These are phyloP conservation scores for Podaxis pistillaris DNA, from an alignment of 768 basidiomycete species.

Conservation along the genomic window DNA sequence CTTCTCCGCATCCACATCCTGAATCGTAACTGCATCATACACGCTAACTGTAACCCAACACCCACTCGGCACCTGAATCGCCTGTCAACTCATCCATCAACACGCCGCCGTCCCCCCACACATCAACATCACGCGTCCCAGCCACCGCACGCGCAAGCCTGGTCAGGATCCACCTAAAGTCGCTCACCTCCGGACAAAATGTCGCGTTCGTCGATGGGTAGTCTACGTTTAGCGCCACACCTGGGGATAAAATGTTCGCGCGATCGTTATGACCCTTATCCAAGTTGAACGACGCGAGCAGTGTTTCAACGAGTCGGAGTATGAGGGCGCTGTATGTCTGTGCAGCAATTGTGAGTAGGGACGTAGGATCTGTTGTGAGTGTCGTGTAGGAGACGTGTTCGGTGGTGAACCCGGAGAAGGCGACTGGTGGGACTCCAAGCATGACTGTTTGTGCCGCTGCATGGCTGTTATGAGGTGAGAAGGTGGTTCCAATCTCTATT, in stretches of 20 bases:
- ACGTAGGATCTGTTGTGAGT: too few relatives aligned
- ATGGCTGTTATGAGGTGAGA: slow-evolving; percentile 26
- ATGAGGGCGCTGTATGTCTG: slow-evolving; percentile 35
- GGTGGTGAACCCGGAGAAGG: slow-evolving; percentile 34
- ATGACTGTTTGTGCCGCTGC: slow-evolving; percentile 40
- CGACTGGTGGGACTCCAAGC: slow-evolving; percentile 40
- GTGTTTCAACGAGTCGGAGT: slow-evolving; percentile 29
- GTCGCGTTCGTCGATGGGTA: slow-evolving; percentile 26
- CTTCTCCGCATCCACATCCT: slow-evolving; percentile 32
- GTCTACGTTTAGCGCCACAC: slow-evolving; percentile 41
- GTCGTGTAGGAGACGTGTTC: slow-evolving; percentile 42
- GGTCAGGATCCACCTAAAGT: slow-evolving; percentile 38
- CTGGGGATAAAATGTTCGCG: slow-evolving; percentile 30
- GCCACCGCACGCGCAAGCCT: slow-evolving; percentile 24
- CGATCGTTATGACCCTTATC: not conserved
- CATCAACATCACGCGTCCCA: slow-evolving; percentile 32
- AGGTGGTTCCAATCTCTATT: not conserved
- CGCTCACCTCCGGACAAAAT: slow-evolving; percentile 28
- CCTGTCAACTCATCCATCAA: slow-evolving; percentile 37
- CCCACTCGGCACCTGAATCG: slow-evolving; percentile 26
- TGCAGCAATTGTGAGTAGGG: slow-evolving; percentile 34
- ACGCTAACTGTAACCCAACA: slow-evolving; percentile 41
- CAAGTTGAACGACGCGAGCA: slow-evolving; percentile 19
- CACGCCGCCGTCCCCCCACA: slow-evolving; percentile 35
- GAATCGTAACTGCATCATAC: slow-evolving; percentile 33